A percentile compares a stretch with the other conserved stretches of the same genome.
Evolutionary conservation across 2,329 filamentous ascomycete genomes (phyloP).

Genomic region (Pseudogymnoascus sp.): DNA sequence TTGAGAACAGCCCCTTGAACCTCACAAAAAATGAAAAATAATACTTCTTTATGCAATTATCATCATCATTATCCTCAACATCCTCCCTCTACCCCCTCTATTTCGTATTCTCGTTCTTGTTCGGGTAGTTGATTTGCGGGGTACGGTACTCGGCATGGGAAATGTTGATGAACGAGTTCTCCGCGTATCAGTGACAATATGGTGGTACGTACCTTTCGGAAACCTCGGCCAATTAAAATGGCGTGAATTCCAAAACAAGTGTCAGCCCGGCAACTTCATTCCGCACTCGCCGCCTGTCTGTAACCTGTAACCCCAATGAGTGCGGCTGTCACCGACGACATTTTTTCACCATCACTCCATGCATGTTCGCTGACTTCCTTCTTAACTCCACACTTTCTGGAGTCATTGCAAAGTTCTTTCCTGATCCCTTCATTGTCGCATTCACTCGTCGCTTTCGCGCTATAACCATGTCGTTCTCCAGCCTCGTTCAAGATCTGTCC

Average conservation of each 20-base stretch:
- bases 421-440: not conserved
- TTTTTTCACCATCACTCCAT: not conserved
- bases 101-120: not conserved
- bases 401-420: not conserved
- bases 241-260: not conserved
- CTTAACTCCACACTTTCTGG: not conserved
- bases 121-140: not conserved
- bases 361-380: conserved; percentile 1
- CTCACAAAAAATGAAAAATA: not conserved
- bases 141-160: not conserved
- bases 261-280: not conserved
- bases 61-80: not conserved
- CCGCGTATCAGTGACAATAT: not conserved
- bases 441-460: not conserved
- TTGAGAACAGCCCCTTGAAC: not conserved
- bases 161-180: conserved; percentile 3
- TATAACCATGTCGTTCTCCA: conserved; percentile 55
- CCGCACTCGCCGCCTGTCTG: not conserved
- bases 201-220: not conserved
- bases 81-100: not conserved
- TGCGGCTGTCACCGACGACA: conserved; percentile 1
- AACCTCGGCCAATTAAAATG: conserved; percentile 7
- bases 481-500: conserved; percentile 55
- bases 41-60: not conserved
- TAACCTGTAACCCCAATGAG: conserved; percentile 6